phyloP scores from a whole-genome alignment of 129 eudicot species.

The Helianthus tuberosus region DNA sequence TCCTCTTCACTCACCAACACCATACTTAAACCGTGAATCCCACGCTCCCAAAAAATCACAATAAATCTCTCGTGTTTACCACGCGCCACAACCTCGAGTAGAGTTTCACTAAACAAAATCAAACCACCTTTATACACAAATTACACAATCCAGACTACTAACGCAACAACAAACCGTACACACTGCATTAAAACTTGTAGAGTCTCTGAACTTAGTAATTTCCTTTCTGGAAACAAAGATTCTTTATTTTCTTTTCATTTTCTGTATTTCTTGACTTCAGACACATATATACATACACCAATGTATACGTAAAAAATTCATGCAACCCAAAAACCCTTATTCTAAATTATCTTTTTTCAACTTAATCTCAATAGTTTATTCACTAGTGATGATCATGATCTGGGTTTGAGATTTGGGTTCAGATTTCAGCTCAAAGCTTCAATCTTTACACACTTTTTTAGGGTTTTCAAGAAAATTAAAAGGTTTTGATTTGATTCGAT shows the following conservation, averaged over 20 bases:
- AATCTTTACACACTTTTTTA: constrained; percentile 1
- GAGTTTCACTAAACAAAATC: too few species aligned
- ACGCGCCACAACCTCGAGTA: too few species aligned
- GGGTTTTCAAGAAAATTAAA: neutral
- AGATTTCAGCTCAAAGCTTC: constrained; percentile 19
- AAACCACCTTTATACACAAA: too few species aligned
- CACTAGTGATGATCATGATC: constrained; percentile 13
- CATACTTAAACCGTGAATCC: too few species aligned
- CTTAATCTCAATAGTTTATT: constrained; percentile 6
- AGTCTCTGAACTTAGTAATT: neutral
- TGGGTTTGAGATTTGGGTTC: constrained; percentile 10
- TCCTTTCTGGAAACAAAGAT: constrained; percentile 8
- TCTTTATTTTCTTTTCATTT: neutral
- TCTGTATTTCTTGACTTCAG: neutral
- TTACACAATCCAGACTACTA: neutral
- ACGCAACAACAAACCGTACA: neutral
- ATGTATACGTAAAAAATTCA: neutral
- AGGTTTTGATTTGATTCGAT: neutral
- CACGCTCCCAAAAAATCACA: too few species aligned
- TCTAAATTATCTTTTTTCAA: neutral
- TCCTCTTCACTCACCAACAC: too few species aligned
- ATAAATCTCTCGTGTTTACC: too few species aligned
- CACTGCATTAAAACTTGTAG: neutral
- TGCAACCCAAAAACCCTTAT: constrained; percentile 29
- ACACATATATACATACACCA: neutral